Evolutionary conservation across 2,329 filamentous ascomycete genomes (phyloP).

Genomic region (Colletotrichum neosansevieriae): DNA sequence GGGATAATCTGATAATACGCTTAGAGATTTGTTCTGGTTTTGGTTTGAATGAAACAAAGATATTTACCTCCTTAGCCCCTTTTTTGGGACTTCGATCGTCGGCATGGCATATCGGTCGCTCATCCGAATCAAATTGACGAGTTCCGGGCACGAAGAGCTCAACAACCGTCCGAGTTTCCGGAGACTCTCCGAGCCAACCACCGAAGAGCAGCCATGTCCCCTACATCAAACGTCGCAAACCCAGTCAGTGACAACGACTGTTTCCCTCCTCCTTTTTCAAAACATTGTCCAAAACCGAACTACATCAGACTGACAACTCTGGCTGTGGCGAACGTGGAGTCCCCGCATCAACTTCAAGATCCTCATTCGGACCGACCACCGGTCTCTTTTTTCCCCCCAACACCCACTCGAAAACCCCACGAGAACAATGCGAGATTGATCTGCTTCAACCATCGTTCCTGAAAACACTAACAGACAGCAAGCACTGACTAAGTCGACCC

Average conservation of each 20-base stretch:
- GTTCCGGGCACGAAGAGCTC: background rate
- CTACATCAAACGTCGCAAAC: background rate
- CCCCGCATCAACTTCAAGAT: conserved; percentile 24
- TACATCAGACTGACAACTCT: conserved; percentile 32
- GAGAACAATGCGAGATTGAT: conserved; percentile 6
- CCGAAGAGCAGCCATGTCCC: conserved; percentile 32
- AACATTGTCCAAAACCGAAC: conserved; percentile 7
- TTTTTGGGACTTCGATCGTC: background rate
- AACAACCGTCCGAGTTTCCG: conserved; percentile 12
- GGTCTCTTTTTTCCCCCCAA: background rate
- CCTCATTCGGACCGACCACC: conserved; percentile 31
- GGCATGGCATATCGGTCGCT: conserved; percentile 5
- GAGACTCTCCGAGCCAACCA: conserved; percentile 31
- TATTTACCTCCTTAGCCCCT: background rate
- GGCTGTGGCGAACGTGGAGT: conserved; percentile 21
- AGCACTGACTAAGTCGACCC: conserved; percentile 9
- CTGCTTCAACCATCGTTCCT: background rate
- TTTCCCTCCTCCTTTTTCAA: background rate
- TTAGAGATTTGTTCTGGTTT: background rate
- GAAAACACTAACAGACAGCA: background rate
- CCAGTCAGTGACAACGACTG: background rate
- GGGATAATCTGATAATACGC: background rate
- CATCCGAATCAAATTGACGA: conserved; percentile 17
- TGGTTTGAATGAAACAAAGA: conserved; percentile 3
- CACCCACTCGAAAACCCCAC: background rate